Evolutionary conservation across 2,329 filamentous ascomycete species (phyloP).

Genomic region (Chlorencoelia australis): DNA sequence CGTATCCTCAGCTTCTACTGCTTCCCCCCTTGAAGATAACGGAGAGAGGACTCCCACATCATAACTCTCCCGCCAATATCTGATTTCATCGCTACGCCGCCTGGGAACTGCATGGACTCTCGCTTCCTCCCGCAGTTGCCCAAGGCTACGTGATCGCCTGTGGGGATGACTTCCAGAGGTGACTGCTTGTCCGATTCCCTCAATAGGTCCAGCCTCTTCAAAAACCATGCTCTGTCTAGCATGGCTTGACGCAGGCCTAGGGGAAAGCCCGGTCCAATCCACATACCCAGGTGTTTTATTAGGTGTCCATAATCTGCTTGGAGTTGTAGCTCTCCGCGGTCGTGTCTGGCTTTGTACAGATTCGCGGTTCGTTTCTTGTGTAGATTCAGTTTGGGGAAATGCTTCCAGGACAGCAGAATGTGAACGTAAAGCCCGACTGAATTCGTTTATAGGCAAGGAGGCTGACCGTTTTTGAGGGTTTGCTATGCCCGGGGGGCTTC

Average conservation of each 20-base stretch:
- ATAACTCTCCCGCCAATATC: conserved; percentile 54
- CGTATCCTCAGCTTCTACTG: conserved; percentile 29
- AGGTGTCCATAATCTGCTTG: conserved; percentile 32
- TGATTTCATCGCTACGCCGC: conserved; percentile 52
- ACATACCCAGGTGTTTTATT: conserved; percentile 31
- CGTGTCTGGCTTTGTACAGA: conserved; percentile 36
- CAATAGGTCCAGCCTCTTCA: conserved; percentile 13
- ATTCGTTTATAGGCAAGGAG: conserved; percentile 51
- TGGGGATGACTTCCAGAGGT: conserved; percentile 43
- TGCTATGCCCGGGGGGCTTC: conserved; percentile 28
- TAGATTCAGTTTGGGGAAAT: conserved; percentile 35
- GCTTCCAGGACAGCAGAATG: conserved; percentile 50
- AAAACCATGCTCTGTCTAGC: conserved; percentile 36
- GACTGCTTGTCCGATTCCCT: conserved; percentile 49
- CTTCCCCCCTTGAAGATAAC: conserved; percentile 38
- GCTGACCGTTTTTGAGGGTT: conserved; percentile 40
- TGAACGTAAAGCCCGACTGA: conserved; percentile 48
- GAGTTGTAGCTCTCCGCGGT: conserved; percentile 31
- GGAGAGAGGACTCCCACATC: conserved; percentile 42
- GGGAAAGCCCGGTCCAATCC: conserved; percentile 45
- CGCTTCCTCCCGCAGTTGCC: conserved; percentile 38
- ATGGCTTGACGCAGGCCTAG: conserved; percentile 51
- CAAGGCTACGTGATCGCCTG: conserved; percentile 50
- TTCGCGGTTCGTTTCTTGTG: conserved; percentile 37
- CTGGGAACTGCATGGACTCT: conserved; percentile 28